Evolutionary conservation across 352 stramenopile species (phyloP), one percentile per base, ranked within the genome.

Genomic region (Globisporangium uncinulatum): DNA sequence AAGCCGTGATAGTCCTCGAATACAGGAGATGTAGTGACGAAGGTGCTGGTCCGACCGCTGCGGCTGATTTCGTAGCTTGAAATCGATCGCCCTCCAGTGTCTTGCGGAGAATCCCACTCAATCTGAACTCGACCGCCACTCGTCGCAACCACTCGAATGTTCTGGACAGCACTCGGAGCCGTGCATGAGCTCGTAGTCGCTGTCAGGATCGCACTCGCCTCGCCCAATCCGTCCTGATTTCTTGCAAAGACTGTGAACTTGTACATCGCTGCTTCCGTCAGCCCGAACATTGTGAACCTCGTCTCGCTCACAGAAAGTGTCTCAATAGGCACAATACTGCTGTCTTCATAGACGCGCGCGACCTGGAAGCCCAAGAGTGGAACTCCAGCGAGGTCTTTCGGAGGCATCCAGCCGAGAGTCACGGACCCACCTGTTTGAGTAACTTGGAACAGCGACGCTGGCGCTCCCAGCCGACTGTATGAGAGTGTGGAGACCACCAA

Each of bases 371-470:
- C 71, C n/a, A 61, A 8, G 2, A 87, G 54, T 7, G 53, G 51
- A 19, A 85, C 34, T 7, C 73, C 76, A n/a, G 79, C 79, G 2
- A 86, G 50, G 11, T 89, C 79, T 19, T 73, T 61, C 2, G 79
- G 79, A 19, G 34, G 21, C 10, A 49, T 64, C 79, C 79, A 89
- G 5, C 60, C 66, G 48, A 89, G 62, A 7, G 56, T 70, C 34
- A 86, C 67, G 7, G 63, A 60, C 10, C 76, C 79, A 19, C 79
- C 79, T 0, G 79, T 84, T 41, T 11, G 36, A 5, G 31, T 57
- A 6, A 73, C 7, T 6, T 61, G 20, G 34, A 55, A 62, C 17
- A 63, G 50, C 0, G 69, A 54, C 3, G 55, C 61, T 47, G 76
- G 76, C 3, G 66, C 24, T 0, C 41, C 44, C 1, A 89, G 43